These are phyloP conservation scores for Calocera cornea DNA, from an alignment of 768 basidiomycete species.

Conservation along the genomic window DNA sequence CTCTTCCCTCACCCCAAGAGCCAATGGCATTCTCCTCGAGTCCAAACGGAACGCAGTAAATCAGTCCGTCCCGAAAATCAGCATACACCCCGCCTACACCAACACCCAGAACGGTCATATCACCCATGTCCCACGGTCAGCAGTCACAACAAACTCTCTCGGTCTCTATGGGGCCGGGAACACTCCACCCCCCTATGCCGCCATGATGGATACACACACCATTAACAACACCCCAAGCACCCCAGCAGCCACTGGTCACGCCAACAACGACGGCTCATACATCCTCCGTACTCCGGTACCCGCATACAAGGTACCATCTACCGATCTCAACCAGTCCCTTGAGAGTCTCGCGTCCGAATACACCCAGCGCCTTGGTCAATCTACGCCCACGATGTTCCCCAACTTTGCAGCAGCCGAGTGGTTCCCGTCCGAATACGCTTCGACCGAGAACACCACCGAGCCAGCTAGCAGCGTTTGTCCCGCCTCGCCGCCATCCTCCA, in stretches of 20 bases:
- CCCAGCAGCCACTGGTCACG: constrained; percentile 1
- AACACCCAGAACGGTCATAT: neutral
- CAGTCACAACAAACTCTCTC: neutral
- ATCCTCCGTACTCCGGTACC: constrained; percentile 1
- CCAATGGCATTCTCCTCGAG: neutral
- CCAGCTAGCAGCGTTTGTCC: neutral
- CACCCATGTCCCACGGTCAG: neutral
- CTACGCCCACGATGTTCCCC: neutral
- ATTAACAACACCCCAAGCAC: neutral
- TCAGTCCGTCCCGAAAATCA: neutral
- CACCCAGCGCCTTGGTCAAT: neutral
- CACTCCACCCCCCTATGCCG: constrained; percentile 1
- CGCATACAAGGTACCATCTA: neutral
- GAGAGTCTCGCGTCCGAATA: neutral
- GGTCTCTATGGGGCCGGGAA: neutral
- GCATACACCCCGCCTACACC: neutral
- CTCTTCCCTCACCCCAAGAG: neutral
- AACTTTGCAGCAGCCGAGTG: neutral
- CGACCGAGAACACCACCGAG: neutral
- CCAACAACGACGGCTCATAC: constrained; percentile 4
- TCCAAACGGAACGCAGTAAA: neutral
- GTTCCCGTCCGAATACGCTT: neutral
- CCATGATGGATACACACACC: constrained; percentile 1
- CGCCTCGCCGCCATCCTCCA: neutral
- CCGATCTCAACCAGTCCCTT: neutral